phyloP scores from a whole-genome alignment of 768 basidiomycete genomes.

The Sarcomyxa edulis region DNA sequence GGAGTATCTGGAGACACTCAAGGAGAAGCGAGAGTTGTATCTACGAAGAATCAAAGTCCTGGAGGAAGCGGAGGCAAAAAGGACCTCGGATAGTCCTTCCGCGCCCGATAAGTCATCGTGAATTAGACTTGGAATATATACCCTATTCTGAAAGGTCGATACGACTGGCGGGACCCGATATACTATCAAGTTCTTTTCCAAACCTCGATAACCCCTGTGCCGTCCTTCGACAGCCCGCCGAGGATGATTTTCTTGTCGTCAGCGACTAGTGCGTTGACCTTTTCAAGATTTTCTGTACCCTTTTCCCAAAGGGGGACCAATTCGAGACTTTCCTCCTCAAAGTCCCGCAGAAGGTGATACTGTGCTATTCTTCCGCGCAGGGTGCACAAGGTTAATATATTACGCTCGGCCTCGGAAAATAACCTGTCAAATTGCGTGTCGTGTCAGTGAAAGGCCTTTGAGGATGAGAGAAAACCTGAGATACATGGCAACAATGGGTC shows the following conservation, averaged over 20 bases:
- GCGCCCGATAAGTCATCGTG: no score
- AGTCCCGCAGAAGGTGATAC: slow-evolving; percentile 38
- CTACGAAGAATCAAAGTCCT: slow-evolving; percentile 55
- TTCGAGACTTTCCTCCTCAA: slow-evolving; percentile 28
- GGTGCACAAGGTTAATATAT: slow-evolving; percentile 53
- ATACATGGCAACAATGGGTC: slow-evolving; percentile 71
- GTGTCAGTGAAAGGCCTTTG: no score
- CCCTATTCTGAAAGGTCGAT: not conserved
- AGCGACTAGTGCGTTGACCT: slow-evolving; percentile 60
- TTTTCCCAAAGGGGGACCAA: slow-evolving; percentile 43
- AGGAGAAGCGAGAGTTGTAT: slow-evolving; percentile 48
- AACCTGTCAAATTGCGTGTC: no score
- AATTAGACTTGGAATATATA: not conserved
- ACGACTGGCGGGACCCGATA: slow-evolving; percentile 2
- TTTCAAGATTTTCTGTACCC: slow-evolving; percentile 38
- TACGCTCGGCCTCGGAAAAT: no score
- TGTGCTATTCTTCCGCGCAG: slow-evolving; percentile 54
- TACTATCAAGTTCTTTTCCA: slow-evolving; percentile 32
- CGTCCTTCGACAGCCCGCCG: slow-evolving; percentile 55
- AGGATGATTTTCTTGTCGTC: slow-evolving; percentile 46
- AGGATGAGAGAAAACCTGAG: slow-evolving; percentile 14
- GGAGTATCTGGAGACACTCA: slow-evolving; percentile 60
- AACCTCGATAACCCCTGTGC: slow-evolving; percentile 60
- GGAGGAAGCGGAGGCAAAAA: slow-evolving; percentile 36
- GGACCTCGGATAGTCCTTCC: slow-evolving; percentile 7